A percentile compares a stretch with the other conserved stretches of the same genome.
These are phyloP conservation scores for Xylaria sp. DNA, from an alignment of 2,329 filamentous ascomycete species.

Conservation along the genomic window DNA sequence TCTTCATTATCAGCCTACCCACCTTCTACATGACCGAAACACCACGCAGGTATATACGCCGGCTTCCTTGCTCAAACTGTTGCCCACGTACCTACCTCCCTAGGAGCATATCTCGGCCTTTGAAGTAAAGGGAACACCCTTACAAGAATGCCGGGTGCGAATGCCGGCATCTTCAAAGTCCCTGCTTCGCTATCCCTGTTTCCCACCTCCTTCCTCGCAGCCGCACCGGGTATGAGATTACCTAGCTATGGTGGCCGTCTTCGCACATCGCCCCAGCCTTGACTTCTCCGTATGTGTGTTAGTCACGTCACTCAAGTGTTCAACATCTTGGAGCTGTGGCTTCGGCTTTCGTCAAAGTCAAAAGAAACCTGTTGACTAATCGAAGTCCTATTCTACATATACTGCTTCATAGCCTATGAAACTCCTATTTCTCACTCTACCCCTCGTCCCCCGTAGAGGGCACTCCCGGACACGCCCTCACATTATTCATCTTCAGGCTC, in stretches of 20 bases:
- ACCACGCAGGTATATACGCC: neutral
- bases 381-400: neutral
- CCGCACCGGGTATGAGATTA: too few species aligned
- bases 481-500: neutral
- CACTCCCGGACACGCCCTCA: neutral
- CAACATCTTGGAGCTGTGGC: neutral
- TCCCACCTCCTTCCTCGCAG: neutral
- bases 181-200: neutral
- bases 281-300: neutral
- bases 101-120: neutral
- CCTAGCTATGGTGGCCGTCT: too few species aligned
- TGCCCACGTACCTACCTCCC: neutral
- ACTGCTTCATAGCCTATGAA: neutral
- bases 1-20: neutral
- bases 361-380: neutral
- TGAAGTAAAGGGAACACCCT: neutral
- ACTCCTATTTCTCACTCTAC: slow-evolving; percentile 1
- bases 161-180: neutral
- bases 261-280: too few species aligned
- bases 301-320: neutral
- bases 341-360: slow-evolving; percentile 4
- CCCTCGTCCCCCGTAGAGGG: slow-evolving; percentile 5
- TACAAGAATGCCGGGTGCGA: neutral
- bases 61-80: neutral
- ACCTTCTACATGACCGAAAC: neutral